Base-by-base conservation (phyloP, 257 asterid genomes). In the Primulina huaijiensis region DNA sequence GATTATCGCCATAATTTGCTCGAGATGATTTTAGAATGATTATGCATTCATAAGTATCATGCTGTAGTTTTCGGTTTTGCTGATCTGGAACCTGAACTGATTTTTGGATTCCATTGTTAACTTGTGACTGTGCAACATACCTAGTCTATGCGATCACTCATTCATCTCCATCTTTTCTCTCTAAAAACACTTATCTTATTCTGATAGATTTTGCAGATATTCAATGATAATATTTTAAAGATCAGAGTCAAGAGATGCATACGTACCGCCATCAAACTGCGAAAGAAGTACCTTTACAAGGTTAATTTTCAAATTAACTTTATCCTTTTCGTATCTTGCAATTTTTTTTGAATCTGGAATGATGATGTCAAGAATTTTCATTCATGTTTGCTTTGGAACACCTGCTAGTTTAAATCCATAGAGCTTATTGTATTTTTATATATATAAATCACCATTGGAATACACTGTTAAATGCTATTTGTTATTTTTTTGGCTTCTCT, bases 221-320 rank as follows among this genome's bases (percentile, higher is more conserved):
- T 87, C 78, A 92, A 92, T 65, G 97, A 92, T 78, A 92, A 86
- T 72, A 56, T 88, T 77, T 77, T 92, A 75, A 88, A 92, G 85
- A 82, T 92, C 85, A 87, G 90, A 78, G 94, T 89, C 76, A 92
- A 82, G 86, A 89, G 93, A 81, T 92, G 97, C 73, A 80, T 92
- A 72, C 93, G 80, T 53, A 83, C 89, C 60, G 96, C 97, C 74
- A 89, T 92, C 89, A 92, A 89, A 82, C 82, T 92, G 82, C 93
- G 96, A 70, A 92, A 87, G 86, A 92, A 92, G 88, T 92, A 92
- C 81, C 81, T 83, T 65, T 82, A 82, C 83, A 92, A 92, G 96
- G 97, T 89, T 58, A 40, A 72, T 69, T 71, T 60, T 29, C 68
- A 65, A 75, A 63, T 70, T 71, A 61, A 30, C 53, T 69, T 65